These are phyloP conservation scores for Selenicereus undatus DNA, from an alignment of 148 eudicot species.

Conservation along the genomic window DNA sequence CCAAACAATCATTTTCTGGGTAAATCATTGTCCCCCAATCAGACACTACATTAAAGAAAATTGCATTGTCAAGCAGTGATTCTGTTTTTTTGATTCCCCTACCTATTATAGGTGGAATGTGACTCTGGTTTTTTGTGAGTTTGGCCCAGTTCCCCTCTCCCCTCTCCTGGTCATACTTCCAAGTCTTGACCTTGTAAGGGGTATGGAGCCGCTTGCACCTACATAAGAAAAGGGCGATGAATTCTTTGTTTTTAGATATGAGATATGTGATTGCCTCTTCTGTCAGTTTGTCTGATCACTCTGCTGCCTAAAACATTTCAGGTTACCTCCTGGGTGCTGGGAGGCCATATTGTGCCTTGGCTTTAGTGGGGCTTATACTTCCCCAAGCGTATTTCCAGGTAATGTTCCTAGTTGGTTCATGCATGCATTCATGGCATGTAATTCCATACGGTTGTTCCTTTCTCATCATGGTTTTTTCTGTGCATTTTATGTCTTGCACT, in stretches of 20 bases:
- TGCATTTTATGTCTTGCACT: background rate
- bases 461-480: background rate
- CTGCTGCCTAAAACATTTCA: slow-evolving; percentile 27
- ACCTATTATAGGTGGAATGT: background rate
- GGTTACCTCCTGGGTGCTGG: slow-evolving; percentile 92
- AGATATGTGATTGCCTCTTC: background rate
- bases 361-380: slow-evolving; percentile 60
- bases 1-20: too few relatives aligned
- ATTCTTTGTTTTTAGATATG: too few relatives aligned
- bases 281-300: slow-evolving; percentile 11
- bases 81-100: background rate
- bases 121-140: background rate
- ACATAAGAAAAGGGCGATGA: background rate
- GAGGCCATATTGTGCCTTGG: slow-evolving; percentile 79
- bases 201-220: background rate
- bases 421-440: background rate
- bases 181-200: background rate
- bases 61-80: background rate
- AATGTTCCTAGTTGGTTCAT: slow-evolving; percentile 4
- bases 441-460: background rate
- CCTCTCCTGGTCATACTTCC: background rate
- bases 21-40: too few relatives aligned
- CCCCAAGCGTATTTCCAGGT: slow-evolving; percentile 98
- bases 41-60: background rate
- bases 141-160: background rate